phyloP scores from a whole-genome alignment of 176 grass and related monocot species.

The Lolium rigidum region DNA sequence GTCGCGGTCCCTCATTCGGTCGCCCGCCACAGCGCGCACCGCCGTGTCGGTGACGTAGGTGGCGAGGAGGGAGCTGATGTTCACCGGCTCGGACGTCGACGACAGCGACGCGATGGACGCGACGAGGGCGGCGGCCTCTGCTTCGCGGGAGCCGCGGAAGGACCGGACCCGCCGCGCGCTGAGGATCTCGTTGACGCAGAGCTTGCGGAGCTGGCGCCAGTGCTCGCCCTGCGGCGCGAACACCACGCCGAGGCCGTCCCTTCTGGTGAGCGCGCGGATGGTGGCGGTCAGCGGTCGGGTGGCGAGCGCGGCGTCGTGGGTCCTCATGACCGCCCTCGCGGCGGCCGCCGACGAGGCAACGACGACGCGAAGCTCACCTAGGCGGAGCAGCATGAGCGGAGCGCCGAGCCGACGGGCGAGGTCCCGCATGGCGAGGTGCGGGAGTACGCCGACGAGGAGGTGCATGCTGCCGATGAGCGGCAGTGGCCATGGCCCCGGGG shows the following conservation, averaged over 20 bases:
- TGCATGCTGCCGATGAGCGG: constrained; percentile 1
- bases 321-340: not conserved
- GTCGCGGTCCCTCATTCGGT: not conserved
- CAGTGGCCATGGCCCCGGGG: not conserved
- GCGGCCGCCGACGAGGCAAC: not conserved
- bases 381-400: not conserved
- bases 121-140: not conserved
- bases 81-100: not conserved
- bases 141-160: not conserved
- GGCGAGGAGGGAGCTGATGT: not conserved
- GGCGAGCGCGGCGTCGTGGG: not conserved
- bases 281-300: not conserved
- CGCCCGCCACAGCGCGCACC: not conserved
- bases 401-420: constrained; percentile 34
- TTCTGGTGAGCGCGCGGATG: not conserved
- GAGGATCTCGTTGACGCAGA: constrained; percentile 52
- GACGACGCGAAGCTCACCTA: not conserved
- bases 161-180: constrained; percentile 15
- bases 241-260: not conserved
- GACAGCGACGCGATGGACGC: not conserved
- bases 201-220: constrained; percentile 58
- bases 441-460: constrained; percentile 8
- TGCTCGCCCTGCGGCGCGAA: constrained; percentile 46
- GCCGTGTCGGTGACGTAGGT: constrained; percentile 4
- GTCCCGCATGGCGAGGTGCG: constrained; percentile 47